A percentile compares a stretch with the other conserved stretches of the same genome.
Conservation (phyloP, 2,329 filamentous ascomycete genomes). For the Cryphonectria parasitica region DNA sequence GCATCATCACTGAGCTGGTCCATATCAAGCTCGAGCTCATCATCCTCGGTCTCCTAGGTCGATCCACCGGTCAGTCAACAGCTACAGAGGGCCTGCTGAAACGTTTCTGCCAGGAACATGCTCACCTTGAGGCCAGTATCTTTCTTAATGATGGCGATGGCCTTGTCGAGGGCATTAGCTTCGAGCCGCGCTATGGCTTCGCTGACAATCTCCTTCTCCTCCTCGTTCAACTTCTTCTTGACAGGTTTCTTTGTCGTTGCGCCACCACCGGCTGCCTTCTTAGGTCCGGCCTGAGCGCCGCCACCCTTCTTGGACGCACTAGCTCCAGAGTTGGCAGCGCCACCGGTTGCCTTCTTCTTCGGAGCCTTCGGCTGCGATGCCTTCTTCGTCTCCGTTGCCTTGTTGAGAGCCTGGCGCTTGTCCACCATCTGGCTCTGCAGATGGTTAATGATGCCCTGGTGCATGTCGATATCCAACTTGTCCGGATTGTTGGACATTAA, state of each 20-base stretch:
- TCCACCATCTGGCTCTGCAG: slow-evolving; percentile 74
- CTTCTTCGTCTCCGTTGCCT: slow-evolving; percentile 61
- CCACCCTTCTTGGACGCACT: slow-evolving; percentile 47
- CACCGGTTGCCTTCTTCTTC: slow-evolving; percentile 52
- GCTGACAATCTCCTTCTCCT: slow-evolving; percentile 91
- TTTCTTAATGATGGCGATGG: slow-evolving; percentile 87
- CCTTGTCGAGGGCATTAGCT: slow-evolving; percentile 74
- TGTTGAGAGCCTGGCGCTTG: slow-evolving; percentile 68
- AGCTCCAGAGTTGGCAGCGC: slow-evolving; percentile 28
- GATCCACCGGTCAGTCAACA: slow-evolving; percentile 35
- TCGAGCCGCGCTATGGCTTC: slow-evolving; percentile 82
- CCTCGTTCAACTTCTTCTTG: slow-evolving; percentile 68
- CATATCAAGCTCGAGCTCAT: slow-evolving; percentile 64
- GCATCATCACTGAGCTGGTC: slow-evolving; percentile 61
- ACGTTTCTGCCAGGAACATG: neutral
- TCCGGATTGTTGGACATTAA: slow-evolving; percentile 55
- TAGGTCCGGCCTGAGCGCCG: slow-evolving; percentile 38
- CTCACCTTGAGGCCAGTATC: slow-evolving; percentile 78
- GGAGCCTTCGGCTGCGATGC: slow-evolving; percentile 57
- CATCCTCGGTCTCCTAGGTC: slow-evolving; percentile 59
- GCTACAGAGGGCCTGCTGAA: neutral
- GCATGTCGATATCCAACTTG: slow-evolving; percentile 56
- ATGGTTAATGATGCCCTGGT: slow-evolving; percentile 64
- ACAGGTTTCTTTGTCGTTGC: slow-evolving; percentile 43
- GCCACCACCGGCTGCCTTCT: slow-evolving; percentile 39